Conservation (phyloP, 2,329 filamentous ascomycete species). For the Sporothrix humicola region DNA sequence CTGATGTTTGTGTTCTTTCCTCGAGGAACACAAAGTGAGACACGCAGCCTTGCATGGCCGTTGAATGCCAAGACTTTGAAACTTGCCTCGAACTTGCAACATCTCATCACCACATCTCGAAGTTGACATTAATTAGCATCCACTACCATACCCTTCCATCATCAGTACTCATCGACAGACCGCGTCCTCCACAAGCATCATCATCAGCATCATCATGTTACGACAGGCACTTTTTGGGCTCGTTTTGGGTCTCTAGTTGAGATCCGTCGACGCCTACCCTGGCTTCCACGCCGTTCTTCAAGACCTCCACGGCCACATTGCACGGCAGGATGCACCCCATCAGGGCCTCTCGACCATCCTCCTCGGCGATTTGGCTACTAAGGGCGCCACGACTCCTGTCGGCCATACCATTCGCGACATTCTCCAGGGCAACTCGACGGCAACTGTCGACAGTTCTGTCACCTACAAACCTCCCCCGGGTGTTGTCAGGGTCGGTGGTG, state of each 20-base stretch:
- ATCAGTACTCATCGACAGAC: not conserved
- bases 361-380: slow-evolving; percentile 49
- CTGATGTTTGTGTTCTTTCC: slow-evolving; percentile 28
- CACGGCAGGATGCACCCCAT: not conserved
- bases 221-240: not conserved
- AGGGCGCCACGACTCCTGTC: slow-evolving; percentile 44
- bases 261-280: slow-evolving; percentile 6
- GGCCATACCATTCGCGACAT: slow-evolving; percentile 50
- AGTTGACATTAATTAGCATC: not conserved
- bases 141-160: not conserved
- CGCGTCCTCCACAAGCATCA: not conserved
- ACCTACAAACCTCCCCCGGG: slow-evolving; percentile 36
- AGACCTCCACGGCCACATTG: not conserved
- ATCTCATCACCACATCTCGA: not conserved
- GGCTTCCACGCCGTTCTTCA: slow-evolving; percentile 5
- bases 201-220: not conserved
- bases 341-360: slow-evolving; percentile 30
- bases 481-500: slow-evolving; percentile 38
- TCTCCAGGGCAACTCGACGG: slow-evolving; percentile 39
- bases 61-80: not conserved
- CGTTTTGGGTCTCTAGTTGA: not conserved
- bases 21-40: not conserved
- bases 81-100: not conserved
- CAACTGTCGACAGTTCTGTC: slow-evolving; percentile 39
- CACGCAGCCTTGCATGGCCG: not conserved